Conservation (phyloP, 2,329 filamentous ascomycete genomes). For the Metarhizium brunneum region DNA sequence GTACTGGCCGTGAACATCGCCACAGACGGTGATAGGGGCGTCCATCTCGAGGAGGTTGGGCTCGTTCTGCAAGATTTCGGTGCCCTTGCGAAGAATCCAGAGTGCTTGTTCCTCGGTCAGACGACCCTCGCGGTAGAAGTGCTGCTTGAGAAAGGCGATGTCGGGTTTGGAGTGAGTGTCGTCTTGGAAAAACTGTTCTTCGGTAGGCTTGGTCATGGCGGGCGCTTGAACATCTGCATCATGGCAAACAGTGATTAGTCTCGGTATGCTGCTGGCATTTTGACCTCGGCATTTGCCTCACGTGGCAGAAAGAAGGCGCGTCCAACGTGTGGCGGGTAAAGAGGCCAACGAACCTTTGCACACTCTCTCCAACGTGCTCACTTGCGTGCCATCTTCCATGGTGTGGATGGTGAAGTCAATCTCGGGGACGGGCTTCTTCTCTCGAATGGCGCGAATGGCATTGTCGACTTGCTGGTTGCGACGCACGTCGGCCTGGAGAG, state of each 20-base stretch:
- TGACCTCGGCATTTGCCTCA: slow-evolving; percentile 1
- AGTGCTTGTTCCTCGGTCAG: slow-evolving; percentile 95
- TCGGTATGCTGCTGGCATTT: background rate
- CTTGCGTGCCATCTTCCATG: slow-evolving; percentile 94
- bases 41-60: slow-evolving; percentile 99
- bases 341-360: slow-evolving; percentile 75
- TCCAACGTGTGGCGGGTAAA: background rate
- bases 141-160: slow-evolving; percentile 90
- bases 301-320: background rate
- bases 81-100: slow-evolving; percentile 85
- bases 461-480: slow-evolving; percentile 67
- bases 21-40: slow-evolving; percentile 95
- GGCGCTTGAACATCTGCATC: slow-evolving; percentile 90
- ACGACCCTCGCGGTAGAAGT: slow-evolving; percentile 95
- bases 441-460: slow-evolving; percentile 81
- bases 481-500: slow-evolving; percentile 30
- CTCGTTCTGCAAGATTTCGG: slow-evolving; percentile 78
- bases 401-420: slow-evolving; percentile 98
- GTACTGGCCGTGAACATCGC: slow-evolving; percentile 97
- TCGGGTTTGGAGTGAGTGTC: slow-evolving; percentile 82
- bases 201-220: slow-evolving; percentile 82
- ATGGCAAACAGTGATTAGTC: background rate
- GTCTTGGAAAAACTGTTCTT: slow-evolving; percentile 90
- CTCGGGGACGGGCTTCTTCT: slow-evolving; percentile 93
- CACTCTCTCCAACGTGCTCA: slow-evolving; percentile 90